These are phyloP conservation scores for Rhodotorula sphaerocarpa DNA, from an alignment of 768 basidiomycete genomes.

Conservation along the genomic window DNA sequence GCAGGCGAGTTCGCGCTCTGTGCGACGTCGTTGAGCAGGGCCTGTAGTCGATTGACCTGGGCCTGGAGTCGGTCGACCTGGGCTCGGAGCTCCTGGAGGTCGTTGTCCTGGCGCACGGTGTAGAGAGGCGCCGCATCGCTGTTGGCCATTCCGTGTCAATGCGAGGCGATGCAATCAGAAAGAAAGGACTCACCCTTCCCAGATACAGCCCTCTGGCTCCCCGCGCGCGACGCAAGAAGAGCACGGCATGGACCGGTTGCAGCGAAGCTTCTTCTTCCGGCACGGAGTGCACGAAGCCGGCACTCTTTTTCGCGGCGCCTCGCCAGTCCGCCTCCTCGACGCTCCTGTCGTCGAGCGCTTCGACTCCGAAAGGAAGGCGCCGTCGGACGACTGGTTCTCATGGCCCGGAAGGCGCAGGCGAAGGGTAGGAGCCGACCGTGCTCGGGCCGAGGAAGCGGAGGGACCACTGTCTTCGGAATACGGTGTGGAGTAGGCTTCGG, in stretches of 20 bases:
- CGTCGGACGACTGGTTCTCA: no score
- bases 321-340: neutral
- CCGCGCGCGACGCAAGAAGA: constrained; percentile 23
- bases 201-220: constrained; percentile 10
- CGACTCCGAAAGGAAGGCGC: no score
- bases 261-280: constrained; percentile 27
- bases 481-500: no score
- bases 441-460: no score
- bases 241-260: constrained; percentile 23
- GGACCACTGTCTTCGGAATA: no score
- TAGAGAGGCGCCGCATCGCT: constrained; percentile 24
- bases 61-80: neutral
- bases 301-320: constrained; percentile 3
- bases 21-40: no score
- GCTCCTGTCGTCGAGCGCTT: no score
- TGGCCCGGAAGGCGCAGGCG: no score
- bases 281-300: constrained; percentile 26
- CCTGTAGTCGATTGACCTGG: neutral
- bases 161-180: neutral
- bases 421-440: no score
- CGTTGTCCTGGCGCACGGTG: constrained; percentile 6
- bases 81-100: constrained; percentile 18
- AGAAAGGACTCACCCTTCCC: constrained; percentile 18
- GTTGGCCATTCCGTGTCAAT: no score
- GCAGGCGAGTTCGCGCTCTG: no score